Conservation (phyloP, 2,329 filamentous ascomycete genomes). For the Podosphaera fusca region DNA sequence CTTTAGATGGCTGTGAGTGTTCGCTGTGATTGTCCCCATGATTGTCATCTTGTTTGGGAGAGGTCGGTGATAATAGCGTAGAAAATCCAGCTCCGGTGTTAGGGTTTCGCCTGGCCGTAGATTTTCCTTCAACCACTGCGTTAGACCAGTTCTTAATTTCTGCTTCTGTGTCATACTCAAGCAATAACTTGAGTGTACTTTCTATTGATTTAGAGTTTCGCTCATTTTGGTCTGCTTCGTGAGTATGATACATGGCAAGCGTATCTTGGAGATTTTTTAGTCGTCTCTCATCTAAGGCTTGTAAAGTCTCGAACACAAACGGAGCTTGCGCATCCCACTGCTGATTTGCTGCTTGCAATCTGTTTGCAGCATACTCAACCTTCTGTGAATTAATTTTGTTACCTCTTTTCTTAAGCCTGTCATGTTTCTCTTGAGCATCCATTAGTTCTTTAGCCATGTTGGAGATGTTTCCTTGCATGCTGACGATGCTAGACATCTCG, state of each 20-base stretch:
- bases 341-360: conserved; percentile 52
- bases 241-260: conserved; percentile 78
- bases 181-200: conserved; percentile 54
- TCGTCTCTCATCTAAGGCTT: conserved; percentile 71
- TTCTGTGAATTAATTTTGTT: conserved; percentile 54
- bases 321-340: conserved; percentile 92
- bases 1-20: conserved; percentile 6
- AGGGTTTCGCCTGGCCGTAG: conserved; percentile 12
- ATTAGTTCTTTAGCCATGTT: conserved; percentile 68
- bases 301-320: conserved; percentile 81
- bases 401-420: conserved; percentile 63
- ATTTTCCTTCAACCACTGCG: conserved; percentile 18
- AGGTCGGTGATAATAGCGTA: conserved; percentile 9
- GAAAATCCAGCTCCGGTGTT: conserved; percentile 7
- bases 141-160: conserved; percentile 57
- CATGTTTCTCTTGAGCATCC: conserved; percentile 59
- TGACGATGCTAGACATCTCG: conserved; percentile 61
- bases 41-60: conserved; percentile 10
- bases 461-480: conserved; percentile 60
- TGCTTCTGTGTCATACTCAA: conserved; percentile 68
- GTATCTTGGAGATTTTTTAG: conserved; percentile 77
- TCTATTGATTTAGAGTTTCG: conserved; percentile 52
- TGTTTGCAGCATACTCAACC: conserved; percentile 47
- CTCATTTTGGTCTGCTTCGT: conserved; percentile 73
- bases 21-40: conserved; percentile 12